Evolutionary conservation across 208 protist genomes (phyloP).

Genomic region (Leishmania amazonensis): DNA sequence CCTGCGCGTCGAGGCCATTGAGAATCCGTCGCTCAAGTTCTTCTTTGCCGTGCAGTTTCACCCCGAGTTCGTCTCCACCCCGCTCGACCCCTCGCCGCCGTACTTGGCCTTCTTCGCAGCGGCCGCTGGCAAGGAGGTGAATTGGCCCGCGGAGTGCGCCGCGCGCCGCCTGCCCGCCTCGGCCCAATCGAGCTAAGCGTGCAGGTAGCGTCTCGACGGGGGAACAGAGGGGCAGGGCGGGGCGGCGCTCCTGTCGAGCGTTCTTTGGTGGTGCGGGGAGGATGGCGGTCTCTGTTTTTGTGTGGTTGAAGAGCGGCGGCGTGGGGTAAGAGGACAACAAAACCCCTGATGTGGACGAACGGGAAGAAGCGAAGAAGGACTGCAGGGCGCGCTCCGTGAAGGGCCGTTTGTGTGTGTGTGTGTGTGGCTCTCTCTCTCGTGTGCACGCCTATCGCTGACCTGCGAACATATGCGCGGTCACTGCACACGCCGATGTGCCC

Average conservation of each 20-base stretch:
- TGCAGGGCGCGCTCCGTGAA: background rate
- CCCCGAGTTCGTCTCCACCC: constrained; percentile 97
- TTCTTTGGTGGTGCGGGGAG: background rate
- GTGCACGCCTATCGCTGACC: background rate
- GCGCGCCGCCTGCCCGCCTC: constrained; percentile 41
- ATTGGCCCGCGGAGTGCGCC: constrained; percentile 56
- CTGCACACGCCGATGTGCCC: background rate
- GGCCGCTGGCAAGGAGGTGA: constrained; percentile 65
- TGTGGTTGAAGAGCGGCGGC: background rate
- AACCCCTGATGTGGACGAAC: background rate
- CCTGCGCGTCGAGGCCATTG: constrained; percentile 90
- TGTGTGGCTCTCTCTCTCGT: background rate
- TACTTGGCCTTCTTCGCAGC: constrained; percentile 97
- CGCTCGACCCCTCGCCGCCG: constrained; percentile 94
- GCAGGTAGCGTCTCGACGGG: background rate
- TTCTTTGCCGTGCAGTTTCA: constrained; percentile 98
- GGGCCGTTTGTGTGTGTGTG: background rate
- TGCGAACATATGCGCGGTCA: background rate
- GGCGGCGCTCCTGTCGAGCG: background rate
- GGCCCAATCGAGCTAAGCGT: background rate
- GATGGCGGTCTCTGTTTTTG: background rate
- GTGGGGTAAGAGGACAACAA: background rate
- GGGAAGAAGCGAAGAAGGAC: background rate
- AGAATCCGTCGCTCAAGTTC: constrained; percentile 79
- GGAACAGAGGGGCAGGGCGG: background rate